Evolutionary conservation across 306 rosid genomes (phyloP), one percentile per base, ranked within the genome.

Genomic region (Prunus davidiana): DNA sequence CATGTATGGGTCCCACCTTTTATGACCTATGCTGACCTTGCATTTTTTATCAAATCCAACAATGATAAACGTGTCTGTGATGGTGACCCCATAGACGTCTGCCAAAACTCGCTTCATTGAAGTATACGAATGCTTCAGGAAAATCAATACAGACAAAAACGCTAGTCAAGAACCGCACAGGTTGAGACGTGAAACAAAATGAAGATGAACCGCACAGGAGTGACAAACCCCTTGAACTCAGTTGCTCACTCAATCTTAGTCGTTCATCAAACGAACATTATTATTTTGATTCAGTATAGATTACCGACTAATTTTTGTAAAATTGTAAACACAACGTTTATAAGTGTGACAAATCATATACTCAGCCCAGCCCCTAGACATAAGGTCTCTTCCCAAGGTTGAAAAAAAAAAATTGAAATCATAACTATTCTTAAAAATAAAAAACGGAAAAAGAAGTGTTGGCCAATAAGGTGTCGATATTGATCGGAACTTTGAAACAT

Each of bases 41-140:
- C 83, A 88, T 80, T 80, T 81, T 82, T 78, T 84, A 70, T 80
- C 82, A 93, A 83, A 86, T 67, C 90, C 93, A 91, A 84, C 86
- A 75, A 88, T 72, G 86, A 75, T 76, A 80, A 83, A 83, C 69
- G 20, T 76, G 85, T 89, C 87, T 87, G 87, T 85, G 89, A 87
- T 84, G 86, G 67, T 85, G 87, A 86, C 86, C 77, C 81, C 93
- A 88, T 87, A 89, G 87, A 91, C 67, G 73, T 87, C 91, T 78
- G 96, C 89, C 89, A 60, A 85, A 74, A 80, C 80, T 85, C n/a
- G 73, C 89, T 78, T 73, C 81, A 68, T 51, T 68, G 82, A 69
- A 67, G 86, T 79, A 86, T 72, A 72, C 77, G 82, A 76, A 81
- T 76, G 87, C 89, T 87, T 86, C 96, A 86, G 73, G 77, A 76